phyloP scores from a whole-genome alignment of 495 filamentous ascomycete species.

The Aspergillus cavernicola region DNA sequence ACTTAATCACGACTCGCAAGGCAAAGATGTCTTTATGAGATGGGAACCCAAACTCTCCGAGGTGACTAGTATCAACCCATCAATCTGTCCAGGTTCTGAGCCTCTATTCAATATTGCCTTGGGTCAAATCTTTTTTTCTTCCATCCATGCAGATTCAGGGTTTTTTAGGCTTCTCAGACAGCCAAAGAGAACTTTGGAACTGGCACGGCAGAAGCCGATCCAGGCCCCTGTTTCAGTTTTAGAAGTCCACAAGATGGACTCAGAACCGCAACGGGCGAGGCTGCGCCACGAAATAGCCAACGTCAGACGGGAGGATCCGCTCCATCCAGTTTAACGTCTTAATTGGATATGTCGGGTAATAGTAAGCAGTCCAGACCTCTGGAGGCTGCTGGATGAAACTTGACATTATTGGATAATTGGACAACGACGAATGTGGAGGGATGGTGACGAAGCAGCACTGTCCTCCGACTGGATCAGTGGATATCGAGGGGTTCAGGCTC shows the following conservation, averaged over 20 bases:
- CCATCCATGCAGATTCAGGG: too few species aligned
- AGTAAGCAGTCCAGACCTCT: background rate
- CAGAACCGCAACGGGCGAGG: background rate
- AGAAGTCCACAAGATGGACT: background rate
- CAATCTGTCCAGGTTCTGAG: too few species aligned
- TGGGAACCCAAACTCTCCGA: too few species aligned
- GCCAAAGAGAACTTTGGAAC: background rate
- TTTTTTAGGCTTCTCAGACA: background rate
- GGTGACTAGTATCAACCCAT: too few species aligned
- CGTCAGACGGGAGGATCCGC: slow-evolving; percentile 16
- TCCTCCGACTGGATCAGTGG: background rate
- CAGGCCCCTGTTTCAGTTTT: slow-evolving; percentile 12
- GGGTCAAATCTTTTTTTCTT: too few species aligned
- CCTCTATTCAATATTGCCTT: too few species aligned
- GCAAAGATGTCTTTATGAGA: background rate
- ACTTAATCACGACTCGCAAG: background rate
- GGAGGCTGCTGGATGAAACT: slow-evolving; percentile 1
- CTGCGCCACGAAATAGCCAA: slow-evolving; percentile 3
- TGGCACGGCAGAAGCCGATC: background rate
- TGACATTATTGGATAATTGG: too few species aligned
- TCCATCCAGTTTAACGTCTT: background rate
- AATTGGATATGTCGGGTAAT: background rate
- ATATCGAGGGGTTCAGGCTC: too few species aligned
- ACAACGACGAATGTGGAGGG: background rate
- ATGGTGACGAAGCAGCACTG: background rate